Conservation (phyloP, 345 rosid species). For the Raphanus sativus region DNA sequence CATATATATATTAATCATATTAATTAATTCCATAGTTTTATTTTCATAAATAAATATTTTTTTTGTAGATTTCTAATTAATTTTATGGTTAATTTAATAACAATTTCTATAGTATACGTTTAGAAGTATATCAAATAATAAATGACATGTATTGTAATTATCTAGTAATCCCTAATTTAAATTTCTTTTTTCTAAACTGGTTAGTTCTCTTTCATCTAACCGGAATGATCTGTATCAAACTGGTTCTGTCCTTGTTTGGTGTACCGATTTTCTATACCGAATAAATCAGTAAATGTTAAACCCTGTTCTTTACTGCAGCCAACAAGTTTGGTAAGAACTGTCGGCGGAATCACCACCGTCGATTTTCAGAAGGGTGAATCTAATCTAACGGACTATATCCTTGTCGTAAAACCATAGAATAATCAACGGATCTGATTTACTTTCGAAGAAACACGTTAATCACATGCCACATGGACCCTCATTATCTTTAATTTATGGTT, state of each 20-base stretch:
- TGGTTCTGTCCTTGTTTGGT: neutral
- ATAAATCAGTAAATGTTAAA: neutral
- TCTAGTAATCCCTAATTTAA: no score
- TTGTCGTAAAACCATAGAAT: neutral
- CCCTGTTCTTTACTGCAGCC: neutral
- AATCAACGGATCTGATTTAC: conserved; percentile 13
- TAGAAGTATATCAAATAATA: no score
- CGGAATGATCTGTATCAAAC: neutral
- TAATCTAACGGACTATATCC: conserved; percentile 8
- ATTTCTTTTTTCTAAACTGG: no score
- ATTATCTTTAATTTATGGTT: conserved; percentile 16
- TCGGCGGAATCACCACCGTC: conserved; percentile 19
- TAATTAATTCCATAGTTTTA: no score
- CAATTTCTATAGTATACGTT: no score
- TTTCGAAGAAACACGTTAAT: neutral
- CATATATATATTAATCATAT: no score
- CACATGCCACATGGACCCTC: conserved; percentile 13
- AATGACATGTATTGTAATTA: no score
- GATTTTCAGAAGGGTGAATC: neutral
- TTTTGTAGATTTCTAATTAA: no score
- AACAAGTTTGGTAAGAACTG: conserved; percentile 2
- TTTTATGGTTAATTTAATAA: no score
- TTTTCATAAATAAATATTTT: no score
- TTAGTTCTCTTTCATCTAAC: neutral
- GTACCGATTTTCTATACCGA: neutral